Evolutionary conservation across 306 rosid genomes (phyloP).

Genomic region (Dalbergia cochinchinensis): DNA sequence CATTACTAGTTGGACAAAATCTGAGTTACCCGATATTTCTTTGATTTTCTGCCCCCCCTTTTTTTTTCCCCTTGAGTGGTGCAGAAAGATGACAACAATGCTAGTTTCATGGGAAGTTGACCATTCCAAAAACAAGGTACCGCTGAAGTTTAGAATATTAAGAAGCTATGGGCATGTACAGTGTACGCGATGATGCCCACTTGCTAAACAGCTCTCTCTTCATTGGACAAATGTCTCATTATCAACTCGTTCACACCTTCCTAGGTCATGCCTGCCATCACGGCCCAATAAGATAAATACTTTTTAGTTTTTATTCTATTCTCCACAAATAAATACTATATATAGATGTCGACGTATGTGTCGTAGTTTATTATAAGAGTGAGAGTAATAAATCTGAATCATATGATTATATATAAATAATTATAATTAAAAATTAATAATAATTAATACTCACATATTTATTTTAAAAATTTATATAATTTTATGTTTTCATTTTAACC

Average conservation of each 20-base stretch:
- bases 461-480: no score
- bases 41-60: not conserved
- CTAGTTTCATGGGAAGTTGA: conserved; percentile 33
- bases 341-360: no score
- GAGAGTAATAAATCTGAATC: no score
- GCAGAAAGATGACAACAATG: conserved; percentile 14
- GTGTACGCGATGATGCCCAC: conserved; percentile 33
- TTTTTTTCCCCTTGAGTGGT: not conserved
- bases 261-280: conserved; percentile 21
- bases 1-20: not conserved
- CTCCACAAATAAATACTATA: no score
- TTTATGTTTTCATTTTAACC: no score
- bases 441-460: no score
- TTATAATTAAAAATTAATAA: no score
- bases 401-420: no score
- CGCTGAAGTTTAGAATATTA: not conserved
- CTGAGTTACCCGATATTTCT: not conserved
- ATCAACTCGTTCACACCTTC: conserved; percentile 53
- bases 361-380: no score
- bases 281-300: conserved; percentile 29
- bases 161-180: conserved; percentile 36
- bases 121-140: conserved; percentile 41
- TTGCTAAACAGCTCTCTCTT: conserved; percentile 42
- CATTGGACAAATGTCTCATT: conserved; percentile 55
- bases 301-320: no score